These are phyloP conservation scores for Fraxinus americana DNA, from an alignment of 257 asterid species.

Conservation along the genomic window DNA sequence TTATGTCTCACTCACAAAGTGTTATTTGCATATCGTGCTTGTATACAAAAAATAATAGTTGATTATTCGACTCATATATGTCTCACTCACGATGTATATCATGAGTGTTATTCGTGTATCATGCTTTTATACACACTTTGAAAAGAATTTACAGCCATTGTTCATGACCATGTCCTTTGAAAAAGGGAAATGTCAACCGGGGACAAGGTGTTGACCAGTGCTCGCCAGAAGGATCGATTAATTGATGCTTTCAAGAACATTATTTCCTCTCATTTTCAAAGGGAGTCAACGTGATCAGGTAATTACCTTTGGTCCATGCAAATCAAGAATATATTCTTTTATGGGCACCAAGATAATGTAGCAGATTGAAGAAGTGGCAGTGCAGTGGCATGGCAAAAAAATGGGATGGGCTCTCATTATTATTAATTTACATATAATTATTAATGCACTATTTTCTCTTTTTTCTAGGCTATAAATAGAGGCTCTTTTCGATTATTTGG, in stretches of 20 bases:
- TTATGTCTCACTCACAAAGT: too few relatives aligned
- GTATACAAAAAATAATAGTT: too few relatives aligned
- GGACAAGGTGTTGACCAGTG: neutral
- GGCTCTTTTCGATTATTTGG: neutral
- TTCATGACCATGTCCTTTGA: constrained; percentile 1
- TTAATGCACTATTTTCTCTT: neutral
- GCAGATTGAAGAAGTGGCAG: constrained; percentile 20
- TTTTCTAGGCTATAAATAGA: constrained; percentile 35
- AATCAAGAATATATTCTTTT: constrained; percentile 33
- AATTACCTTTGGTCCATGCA: constrained; percentile 32
- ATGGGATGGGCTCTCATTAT: neutral
- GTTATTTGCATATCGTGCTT: too few relatives aligned
- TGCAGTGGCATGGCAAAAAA: constrained; percentile 11
- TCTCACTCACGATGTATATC: too few relatives aligned
- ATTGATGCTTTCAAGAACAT: neutral
- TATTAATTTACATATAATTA: too few relatives aligned
- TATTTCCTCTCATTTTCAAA: neutral
- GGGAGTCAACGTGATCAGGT: neutral
- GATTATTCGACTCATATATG: too few relatives aligned
- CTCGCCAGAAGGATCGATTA: neutral
- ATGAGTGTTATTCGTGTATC: too few relatives aligned
- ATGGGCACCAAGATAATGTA: constrained; percentile 31
- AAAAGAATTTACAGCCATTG: neutral
- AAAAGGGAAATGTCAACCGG: constrained; percentile 13
- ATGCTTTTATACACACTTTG: too few relatives aligned